Evolutionary conservation across 306 rosid genomes (phyloP).

Genomic region (Vigna radiata): DNA sequence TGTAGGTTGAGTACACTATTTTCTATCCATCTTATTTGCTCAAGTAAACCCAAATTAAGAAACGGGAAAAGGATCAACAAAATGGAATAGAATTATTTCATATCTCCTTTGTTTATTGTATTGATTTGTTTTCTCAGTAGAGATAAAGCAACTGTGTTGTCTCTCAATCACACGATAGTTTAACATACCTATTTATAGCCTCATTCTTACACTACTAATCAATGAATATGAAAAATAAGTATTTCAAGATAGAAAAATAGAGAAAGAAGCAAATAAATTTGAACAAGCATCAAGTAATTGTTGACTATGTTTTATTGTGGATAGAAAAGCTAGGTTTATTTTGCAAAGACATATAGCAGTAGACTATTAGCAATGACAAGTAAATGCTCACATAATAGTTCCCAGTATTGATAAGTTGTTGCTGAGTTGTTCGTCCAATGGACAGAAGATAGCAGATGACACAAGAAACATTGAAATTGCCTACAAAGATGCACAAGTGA

Average conservation of each 20-base stretch:
- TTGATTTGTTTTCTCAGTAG: too few species aligned
- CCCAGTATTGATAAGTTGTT: slow-evolving; percentile 79
- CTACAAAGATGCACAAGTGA: slow-evolving; percentile 49
- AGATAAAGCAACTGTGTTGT: too few species aligned
- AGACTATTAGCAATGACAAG: slow-evolving; percentile 26
- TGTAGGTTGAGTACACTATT: too few species aligned
- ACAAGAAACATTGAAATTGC: slow-evolving; percentile 81
- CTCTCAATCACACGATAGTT: too few species aligned
- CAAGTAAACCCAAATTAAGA: too few species aligned
- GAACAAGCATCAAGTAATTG: background rate
- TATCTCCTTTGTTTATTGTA: too few species aligned
- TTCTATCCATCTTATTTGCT: too few species aligned
- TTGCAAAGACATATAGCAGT: slow-evolving; percentile 1
- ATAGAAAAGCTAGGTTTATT: slow-evolving; percentile 4
- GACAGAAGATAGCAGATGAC: slow-evolving; percentile 64
- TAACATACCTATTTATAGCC: background rate
- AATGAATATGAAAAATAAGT: background rate
- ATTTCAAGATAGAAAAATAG: background rate
- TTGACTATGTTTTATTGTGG: background rate
- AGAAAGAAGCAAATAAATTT: background rate
- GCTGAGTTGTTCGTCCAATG: slow-evolving; percentile 65
- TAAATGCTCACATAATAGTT: slow-evolving; percentile 71
- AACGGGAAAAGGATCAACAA: too few species aligned
- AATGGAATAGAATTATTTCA: too few species aligned
- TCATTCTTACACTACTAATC: background rate